Percentiles rank a stretch among this genome's conserved stretches.
Conservation (phyloP, 148 eudicot species). For the Camellia granthamiana region DNA sequence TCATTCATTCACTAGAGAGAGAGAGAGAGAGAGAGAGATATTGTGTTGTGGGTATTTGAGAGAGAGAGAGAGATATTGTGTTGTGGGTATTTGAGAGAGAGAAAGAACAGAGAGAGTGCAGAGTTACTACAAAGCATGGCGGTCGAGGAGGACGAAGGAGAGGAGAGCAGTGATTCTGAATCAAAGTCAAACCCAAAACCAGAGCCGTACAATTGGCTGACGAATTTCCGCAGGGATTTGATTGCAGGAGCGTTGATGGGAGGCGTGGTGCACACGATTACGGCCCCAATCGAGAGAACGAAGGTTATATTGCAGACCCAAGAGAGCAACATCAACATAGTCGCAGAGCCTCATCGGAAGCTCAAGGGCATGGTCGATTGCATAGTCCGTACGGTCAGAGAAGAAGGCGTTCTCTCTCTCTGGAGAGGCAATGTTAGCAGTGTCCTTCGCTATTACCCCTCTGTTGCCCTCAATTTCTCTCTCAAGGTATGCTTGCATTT, state of each 20-base stretch:
- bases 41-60: background rate
- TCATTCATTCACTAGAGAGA: conserved; percentile 14
- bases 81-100: background rate
- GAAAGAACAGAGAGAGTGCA: conserved; percentile 5
- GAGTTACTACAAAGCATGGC: background rate
- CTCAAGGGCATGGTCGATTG: conserved; percentile 93
- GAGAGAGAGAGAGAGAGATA: conserved; percentile 14
- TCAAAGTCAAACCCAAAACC: background rate
- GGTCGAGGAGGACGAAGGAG: conserved; percentile 18
- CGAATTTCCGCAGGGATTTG: conserved; percentile 74
- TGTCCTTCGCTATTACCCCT: conserved; percentile 90
- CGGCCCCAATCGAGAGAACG: conserved; percentile 90
- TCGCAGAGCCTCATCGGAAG: conserved; percentile 57
- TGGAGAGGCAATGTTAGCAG: conserved; percentile 98
- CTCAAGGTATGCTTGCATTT: conserved; percentile 59
- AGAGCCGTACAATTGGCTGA: conserved; percentile 26
- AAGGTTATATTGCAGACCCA: conserved; percentile 91
- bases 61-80: background rate
- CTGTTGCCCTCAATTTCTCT: conserved; percentile 96
- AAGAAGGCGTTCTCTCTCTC: conserved; percentile 75
- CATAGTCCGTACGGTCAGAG: conserved; percentile 51
- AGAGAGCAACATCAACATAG: conserved; percentile 78
- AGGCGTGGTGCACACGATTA: conserved; percentile 88
- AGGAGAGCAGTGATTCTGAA: conserved; percentile 2
- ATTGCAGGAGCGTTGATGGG: conserved; percentile 93